Evolutionary conservation across 768 basidiomycete species (phyloP).

Genomic region (Tricholoma sp.): DNA sequence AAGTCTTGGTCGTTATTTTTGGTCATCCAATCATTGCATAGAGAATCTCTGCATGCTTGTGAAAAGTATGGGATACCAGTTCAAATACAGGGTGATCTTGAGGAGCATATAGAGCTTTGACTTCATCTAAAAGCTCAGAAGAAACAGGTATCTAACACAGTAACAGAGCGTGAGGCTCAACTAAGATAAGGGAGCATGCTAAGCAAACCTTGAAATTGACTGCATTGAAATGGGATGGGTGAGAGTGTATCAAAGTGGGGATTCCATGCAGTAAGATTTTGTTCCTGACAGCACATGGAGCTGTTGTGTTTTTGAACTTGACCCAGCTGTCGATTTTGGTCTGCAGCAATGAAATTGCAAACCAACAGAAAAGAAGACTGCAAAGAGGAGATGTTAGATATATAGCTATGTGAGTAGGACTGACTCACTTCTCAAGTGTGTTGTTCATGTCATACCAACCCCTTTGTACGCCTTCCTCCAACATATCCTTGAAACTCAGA

Average conservation of each 20-base stretch:
- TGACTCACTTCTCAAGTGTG: background rate
- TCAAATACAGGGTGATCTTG: background rate
- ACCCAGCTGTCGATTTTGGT: constrained; percentile 25
- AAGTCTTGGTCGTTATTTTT: background rate
- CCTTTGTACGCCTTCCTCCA: constrained; percentile 15
- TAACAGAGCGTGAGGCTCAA: background rate
- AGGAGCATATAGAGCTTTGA: too few species aligned
- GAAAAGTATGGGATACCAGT: background rate
- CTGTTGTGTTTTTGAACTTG: constrained; percentile 12
- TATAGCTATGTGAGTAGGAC: background rate
- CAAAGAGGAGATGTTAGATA: constrained; percentile 4
- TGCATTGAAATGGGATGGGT: constrained; percentile 18
- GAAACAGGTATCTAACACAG: background rate
- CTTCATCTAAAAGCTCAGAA: too few species aligned
- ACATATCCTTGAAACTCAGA: constrained; percentile 31
- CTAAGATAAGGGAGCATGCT: background rate
- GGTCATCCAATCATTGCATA: background rate
- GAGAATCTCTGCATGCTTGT: background rate
- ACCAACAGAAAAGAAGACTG: constrained; percentile 28
- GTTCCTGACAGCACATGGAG: constrained; percentile 17
- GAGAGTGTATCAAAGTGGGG: constrained; percentile 22
- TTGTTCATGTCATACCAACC: background rate
- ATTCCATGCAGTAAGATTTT: constrained; percentile 34
- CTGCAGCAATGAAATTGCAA: constrained; percentile 33
- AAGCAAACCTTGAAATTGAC: constrained; percentile 28